Evolutionary conservation across 1,139 yeast genomes (phyloP), one percentile per base, ranked within the genome.

Genomic region (Sugiyamaella pinicola): DNA sequence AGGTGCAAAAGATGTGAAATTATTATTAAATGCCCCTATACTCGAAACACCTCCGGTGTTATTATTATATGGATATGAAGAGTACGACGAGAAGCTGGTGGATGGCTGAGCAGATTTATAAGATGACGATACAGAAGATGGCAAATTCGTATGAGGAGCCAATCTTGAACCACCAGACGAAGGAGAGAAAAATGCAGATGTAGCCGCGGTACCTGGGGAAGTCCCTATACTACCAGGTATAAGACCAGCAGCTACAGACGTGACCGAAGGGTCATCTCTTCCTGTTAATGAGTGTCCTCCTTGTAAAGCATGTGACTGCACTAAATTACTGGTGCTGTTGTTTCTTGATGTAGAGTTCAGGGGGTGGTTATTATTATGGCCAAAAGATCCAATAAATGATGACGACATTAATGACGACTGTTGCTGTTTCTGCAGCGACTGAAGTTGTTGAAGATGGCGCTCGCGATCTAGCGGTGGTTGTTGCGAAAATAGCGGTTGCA

Each of bases 81-180:
- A 43, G 22, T 47, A 49, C 29, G 57, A 51, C 8, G 55, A 49
- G 26, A 44, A 45, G 42, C 56, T 48, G 18, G 51, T 52, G 9
- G 52, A 52, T 5, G 58, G 60, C 17, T 43, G 55, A 12, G 62
- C 60, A 26, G 59, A 58, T 40, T 64, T 64, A 55, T 66, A 66
- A n/a, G 65, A 61, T 2, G 67, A 60, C n/a, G 66, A 61, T 2
- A 65, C 66, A 3, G 68, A 62, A 13, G 67, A 60, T 7, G 70
- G 70, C 49, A 64, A 66, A 53, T 65, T 64, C 7, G 67, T 60
- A 52, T 63, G 58, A 8, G 68, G 67, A 15, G 61, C 66, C 22
- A 59, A 60, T 39, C 60, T 56, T 10, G 68, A 64, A 9, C 62
- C 57, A 9, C 62, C 57, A n/a, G 66, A 57, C 7, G 65, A 56